Conservation (phyloP, 176 grass and related monocot genomes). For the Otatea glauca region DNA sequence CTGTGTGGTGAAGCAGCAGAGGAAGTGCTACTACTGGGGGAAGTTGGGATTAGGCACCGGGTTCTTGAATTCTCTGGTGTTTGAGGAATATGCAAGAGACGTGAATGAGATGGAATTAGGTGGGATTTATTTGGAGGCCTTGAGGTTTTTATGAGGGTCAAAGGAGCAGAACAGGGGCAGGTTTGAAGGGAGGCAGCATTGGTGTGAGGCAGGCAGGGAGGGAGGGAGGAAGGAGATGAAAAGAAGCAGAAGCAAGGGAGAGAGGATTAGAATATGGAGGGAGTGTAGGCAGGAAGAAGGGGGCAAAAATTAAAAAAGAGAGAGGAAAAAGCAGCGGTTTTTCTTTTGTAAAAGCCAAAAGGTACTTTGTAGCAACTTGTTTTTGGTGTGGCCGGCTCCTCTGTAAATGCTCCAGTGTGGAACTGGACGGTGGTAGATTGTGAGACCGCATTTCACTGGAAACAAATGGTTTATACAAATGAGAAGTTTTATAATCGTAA, state of each 20-base stretch:
- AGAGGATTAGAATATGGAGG: slow-evolving; percentile 34
- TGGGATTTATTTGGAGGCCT: slow-evolving; percentile 27
- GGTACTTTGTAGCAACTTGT: not conserved
- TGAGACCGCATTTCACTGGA: not conserved
- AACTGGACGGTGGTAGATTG: not conserved
- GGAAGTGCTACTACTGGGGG: not conserved
- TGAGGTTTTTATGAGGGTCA: slow-evolving; percentile 48
- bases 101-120: slow-evolving; percentile 22
- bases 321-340: slow-evolving; percentile 40
- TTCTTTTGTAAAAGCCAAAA: slow-evolving; percentile 25
- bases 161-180: slow-evolving; percentile 44
- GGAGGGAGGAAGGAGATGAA: slow-evolving; percentile 34
- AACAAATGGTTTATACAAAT: not conserved
- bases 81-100: slow-evolving; percentile 18
- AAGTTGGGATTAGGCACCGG: slow-evolving; percentile 30
- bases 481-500: not conserved
- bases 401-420: not conserved
- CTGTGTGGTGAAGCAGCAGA: slow-evolving; percentile 5
- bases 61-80: slow-evolving; percentile 29
- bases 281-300: slow-evolving; percentile 3
- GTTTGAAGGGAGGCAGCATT: slow-evolving; percentile 36
- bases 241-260: not conserved
- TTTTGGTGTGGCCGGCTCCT: slow-evolving; percentile 18
- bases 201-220: slow-evolving; percentile 3
- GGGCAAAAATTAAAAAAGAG: not conserved